phyloP scores from a whole-genome alignment of 306 rosid species.

The Cucurbita maxima region DNA sequence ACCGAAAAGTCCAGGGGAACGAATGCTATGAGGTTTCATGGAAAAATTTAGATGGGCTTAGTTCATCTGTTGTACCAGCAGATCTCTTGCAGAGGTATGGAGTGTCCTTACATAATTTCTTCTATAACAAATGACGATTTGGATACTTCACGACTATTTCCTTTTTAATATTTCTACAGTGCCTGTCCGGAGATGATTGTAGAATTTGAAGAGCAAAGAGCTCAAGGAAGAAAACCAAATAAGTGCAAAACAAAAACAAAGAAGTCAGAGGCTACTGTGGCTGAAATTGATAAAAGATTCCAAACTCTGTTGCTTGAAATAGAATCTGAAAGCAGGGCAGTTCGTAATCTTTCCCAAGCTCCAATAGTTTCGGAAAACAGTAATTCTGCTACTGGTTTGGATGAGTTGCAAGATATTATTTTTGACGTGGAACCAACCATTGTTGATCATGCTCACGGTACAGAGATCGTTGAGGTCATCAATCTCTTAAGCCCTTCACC shows the following conservation, averaged over 20 bases:
- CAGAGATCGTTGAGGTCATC: slow-evolving; percentile 27
- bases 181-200: slow-evolving; percentile 72
- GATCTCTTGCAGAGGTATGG: slow-evolving; percentile 50
- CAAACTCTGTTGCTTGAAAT: slow-evolving; percentile 38
- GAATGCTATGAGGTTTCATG: slow-evolving; percentile 68
- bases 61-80: slow-evolving; percentile 44
- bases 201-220: slow-evolving; percentile 42
- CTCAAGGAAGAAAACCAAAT: slow-evolving; percentile 36
- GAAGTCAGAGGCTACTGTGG: slow-evolving; percentile 34
- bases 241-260: slow-evolving; percentile 28
- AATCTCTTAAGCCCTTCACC: slow-evolving; percentile 69
- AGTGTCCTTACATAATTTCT: not conserved
- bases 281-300: slow-evolving; percentile 45
- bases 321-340: slow-evolving; percentile 20
- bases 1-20: slow-evolving; percentile 38
- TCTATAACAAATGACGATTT: not conserved
- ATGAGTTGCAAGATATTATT: slow-evolving; percentile 8
- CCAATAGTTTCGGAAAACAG: slow-evolving; percentile 8
- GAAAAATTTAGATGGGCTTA: slow-evolving; percentile 48
- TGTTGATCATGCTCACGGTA: not conserved
- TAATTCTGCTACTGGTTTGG: slow-evolving; percentile 14
- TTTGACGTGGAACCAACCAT: slow-evolving; percentile 11
- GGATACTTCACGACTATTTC: not conserved
- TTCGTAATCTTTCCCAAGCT: slow-evolving; percentile 9
- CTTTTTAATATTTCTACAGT: slow-evolving; percentile 21